Percentiles rank a stretch among this genome's conserved stretches.
These are phyloP conservation scores for Aspergillus flavus DNA, from an alignment of 2,329 filamentous ascomycete species.

Conservation along the genomic window DNA sequence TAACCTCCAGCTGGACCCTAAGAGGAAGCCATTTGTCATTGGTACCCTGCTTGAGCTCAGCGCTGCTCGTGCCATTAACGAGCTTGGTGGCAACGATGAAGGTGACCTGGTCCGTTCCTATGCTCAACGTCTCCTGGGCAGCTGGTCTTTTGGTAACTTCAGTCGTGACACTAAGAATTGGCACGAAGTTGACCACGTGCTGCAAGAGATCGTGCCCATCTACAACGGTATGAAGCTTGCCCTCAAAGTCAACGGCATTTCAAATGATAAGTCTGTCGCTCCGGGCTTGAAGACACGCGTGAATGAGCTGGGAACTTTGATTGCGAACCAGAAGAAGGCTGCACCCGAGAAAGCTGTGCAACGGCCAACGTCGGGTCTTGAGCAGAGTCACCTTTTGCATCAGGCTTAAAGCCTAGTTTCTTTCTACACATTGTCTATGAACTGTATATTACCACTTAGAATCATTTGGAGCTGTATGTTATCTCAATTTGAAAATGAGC, in stretches of 20 bases:
- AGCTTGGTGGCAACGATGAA: constrained; percentile 42
- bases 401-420: constrained; percentile 8
- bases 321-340: constrained; percentile 35
- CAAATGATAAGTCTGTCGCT: constrained; percentile 27
- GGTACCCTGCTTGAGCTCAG: constrained; percentile 49
- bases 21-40: constrained; percentile 45
- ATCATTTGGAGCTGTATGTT: constrained; percentile 23
- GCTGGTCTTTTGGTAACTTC: constrained; percentile 33
- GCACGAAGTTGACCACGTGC: constrained; percentile 22
- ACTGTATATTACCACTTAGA: constrained; percentile 29
- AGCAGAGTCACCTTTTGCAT: constrained; percentile 22
- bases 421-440: constrained; percentile 10
- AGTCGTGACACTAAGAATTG: constrained; percentile 24
- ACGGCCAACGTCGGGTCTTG: constrained; percentile 24
- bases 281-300: constrained; percentile 27
- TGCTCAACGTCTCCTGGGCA: constrained; percentile 39
- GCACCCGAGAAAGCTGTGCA: constrained; percentile 22
- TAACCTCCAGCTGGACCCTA: constrained; percentile 35
- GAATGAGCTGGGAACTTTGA: constrained; percentile 55
- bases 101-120: constrained; percentile 44
- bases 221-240: constrained; percentile 47
- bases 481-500: constrained; percentile 24
- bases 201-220: constrained; percentile 40
- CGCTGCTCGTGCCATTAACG: constrained; percentile 44
- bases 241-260: constrained; percentile 36